Base-by-base conservation (phyloP, 2,329 filamentous ascomycete species). In the Macrophomina pseudophaseolina region DNA sequence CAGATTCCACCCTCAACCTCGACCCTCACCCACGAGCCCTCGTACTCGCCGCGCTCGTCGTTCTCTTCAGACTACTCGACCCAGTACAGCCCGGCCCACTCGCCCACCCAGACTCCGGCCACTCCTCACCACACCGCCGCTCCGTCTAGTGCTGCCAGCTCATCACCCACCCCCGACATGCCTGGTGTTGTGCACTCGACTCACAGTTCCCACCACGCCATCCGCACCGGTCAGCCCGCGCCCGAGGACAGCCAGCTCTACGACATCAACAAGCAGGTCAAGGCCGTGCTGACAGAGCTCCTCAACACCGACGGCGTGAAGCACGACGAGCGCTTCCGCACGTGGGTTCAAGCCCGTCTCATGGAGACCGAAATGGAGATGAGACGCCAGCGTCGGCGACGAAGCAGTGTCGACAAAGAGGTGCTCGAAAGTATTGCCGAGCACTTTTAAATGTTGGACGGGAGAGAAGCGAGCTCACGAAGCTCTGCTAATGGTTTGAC, bases 281-380 rank as follows among this genome's bases (percentile, higher is more conserved):
- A 86, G 70, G 79, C 78, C 23, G 85, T 82, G 9, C 77, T 87
- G 56, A 86, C 84, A 11, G 83, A 85, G 67, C 75, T 87, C 1
- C 74, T 87, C 64, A 86, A 86, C 69, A 85, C 83, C 54, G 81
- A 84, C 16, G 79, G 79, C 48, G 84, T 85, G 3, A 80, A 79
- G 48, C 72, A 75, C 9, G 83, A 86, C 72, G 72, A 76, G 1
- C 79, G 79, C 67, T 75, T 76, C 67, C 78, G 84, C 48, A 74
- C 75, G 16, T 86, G 83, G 83, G 80, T 86, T 12, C 84, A 86
- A 70, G 78, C 78, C 4, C 76, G 82, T 54, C 75, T 87, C 54
- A 85, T 86, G 82, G 84, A 86, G 65, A 80, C 82, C 1, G 84
- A 86, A 71, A 79, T 78, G 68, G 82, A 86, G 72, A 78, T 83